These are phyloP conservation scores for Scedosporium boydii DNA, from an alignment of 2,329 filamentous ascomycete genomes.

Conservation along the genomic window DNA sequence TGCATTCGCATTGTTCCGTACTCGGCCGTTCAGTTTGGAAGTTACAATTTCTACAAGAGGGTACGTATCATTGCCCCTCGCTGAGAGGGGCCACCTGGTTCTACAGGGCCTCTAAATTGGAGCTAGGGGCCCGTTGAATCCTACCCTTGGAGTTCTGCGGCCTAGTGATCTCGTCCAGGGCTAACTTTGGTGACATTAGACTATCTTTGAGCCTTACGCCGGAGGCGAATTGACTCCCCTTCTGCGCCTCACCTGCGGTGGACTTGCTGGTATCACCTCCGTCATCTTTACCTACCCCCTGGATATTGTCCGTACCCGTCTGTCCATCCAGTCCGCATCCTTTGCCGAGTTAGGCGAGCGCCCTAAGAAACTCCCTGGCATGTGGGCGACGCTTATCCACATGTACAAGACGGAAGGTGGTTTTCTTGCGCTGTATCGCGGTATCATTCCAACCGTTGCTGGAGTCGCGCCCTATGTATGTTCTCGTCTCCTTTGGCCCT, in stretches of 20 bases:
- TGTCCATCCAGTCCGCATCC: slow-evolving; percentile 97
- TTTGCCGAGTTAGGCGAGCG: slow-evolving; percentile 65
- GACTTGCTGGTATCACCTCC: slow-evolving; percentile 86
- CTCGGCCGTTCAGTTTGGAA: slow-evolving; percentile 95
- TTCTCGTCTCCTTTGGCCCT: neutral
- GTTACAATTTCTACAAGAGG: slow-evolving; percentile 94
- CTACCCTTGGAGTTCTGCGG: too few relatives aligned
- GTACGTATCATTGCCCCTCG: slow-evolving; percentile 38
- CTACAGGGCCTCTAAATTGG: too few relatives aligned
- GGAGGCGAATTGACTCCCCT: slow-evolving; percentile 65
- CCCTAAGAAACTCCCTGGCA: slow-evolving; percentile 68
- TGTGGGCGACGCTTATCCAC: slow-evolving; percentile 71
- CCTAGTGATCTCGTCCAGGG: neutral
- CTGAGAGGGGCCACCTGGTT: too few relatives aligned
- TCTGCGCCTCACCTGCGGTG: slow-evolving; percentile 78
- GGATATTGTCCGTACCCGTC: slow-evolving; percentile 89
- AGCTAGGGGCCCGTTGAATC: too few relatives aligned
- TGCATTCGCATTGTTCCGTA: slow-evolving; percentile 98
- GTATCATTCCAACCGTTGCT: slow-evolving; percentile 86
- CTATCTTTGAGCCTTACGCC: slow-evolving; percentile 69
- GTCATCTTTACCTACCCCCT: slow-evolving; percentile 93
- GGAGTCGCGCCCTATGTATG: slow-evolving; percentile 87
- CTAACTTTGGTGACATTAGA: slow-evolving; percentile 20
- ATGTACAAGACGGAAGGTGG: slow-evolving; percentile 95
- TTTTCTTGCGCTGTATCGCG: slow-evolving; percentile 76